phyloP scores from a whole-genome alignment of 2,329 filamentous ascomycete species.

The Elsinoe australis region DNA sequence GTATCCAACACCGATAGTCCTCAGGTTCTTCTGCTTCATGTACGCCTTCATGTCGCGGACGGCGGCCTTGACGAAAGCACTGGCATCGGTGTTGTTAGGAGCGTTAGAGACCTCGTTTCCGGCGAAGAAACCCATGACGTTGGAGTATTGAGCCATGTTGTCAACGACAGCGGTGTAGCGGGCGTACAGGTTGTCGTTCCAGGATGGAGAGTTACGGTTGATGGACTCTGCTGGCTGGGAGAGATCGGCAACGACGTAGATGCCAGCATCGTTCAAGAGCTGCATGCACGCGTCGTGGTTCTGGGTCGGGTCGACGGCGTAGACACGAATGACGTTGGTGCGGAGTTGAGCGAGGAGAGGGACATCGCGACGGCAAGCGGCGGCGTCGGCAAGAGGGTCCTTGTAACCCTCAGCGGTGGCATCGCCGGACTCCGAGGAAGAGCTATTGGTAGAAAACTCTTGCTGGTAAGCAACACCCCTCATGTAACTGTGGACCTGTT shows the following conservation, averaged over 20 bases:
- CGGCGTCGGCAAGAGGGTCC: conserved; percentile 71
- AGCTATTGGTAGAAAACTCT: conserved; percentile 48
- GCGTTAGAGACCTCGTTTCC: conserved; percentile 95
- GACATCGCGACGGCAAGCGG: conserved; percentile 74
- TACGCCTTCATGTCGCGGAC: conserved; percentile 94
- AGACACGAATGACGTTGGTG: conserved; percentile 92
- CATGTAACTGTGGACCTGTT: conserved; percentile 55
- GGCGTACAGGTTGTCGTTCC: conserved; percentile 68
- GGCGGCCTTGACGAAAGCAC: conserved; percentile 93
- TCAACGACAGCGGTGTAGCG: conserved; percentile 84
- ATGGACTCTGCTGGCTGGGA: conserved; percentile 76
- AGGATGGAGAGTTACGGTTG: conserved; percentile 68
- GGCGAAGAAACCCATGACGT: conserved; percentile 94
- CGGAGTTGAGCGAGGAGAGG: conserved; percentile 68
- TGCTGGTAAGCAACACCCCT: conserved; percentile 92
- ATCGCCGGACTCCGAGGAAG: conserved; percentile 47
- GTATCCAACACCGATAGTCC: conserved; percentile 82
- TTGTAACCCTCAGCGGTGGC: conserved; percentile 54
- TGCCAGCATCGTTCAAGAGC: conserved; percentile 71
- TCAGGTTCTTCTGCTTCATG: conserved; percentile 72
- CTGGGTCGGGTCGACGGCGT: conserved; percentile 73
- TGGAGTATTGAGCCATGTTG: conserved; percentile 70
- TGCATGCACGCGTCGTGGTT: conserved; percentile 83
- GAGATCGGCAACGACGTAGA: conserved; percentile 92
- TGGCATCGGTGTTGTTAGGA: conserved; percentile 78